Conservation (phyloP, 352 stramenopile genomes). For the Phytophthora melonis region DNA sequence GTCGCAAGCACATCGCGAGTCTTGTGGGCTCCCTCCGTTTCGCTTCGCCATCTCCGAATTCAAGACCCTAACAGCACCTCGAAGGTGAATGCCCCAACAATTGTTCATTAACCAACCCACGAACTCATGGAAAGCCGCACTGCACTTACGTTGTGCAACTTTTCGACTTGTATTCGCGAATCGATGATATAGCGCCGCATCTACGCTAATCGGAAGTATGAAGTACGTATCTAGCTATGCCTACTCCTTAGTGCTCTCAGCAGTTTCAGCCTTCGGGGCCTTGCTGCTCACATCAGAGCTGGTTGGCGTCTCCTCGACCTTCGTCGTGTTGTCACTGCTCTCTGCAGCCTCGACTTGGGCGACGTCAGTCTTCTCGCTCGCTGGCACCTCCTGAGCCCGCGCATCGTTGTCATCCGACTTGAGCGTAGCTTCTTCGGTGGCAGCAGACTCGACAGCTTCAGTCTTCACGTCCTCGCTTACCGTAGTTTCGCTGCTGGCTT, state of each 20-base stretch:
- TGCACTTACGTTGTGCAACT: background rate
- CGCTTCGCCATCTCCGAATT: too few relatives aligned
- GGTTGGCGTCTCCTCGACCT: slow-evolving; percentile 9
- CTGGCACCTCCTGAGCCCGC: background rate
- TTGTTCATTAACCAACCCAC: too few relatives aligned
- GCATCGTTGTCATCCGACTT: background rate
- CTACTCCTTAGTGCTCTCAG: slow-evolving; percentile 13
- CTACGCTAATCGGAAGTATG: background rate
- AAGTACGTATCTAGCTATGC: background rate
- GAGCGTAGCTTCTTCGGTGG: background rate
- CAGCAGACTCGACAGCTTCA: background rate
- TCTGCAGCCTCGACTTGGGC: background rate
- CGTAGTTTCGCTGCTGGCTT: background rate
- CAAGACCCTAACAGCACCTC: too few relatives aligned
- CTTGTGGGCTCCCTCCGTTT: too few relatives aligned
- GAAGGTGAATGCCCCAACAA: too few relatives aligned
- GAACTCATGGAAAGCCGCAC: too few relatives aligned
- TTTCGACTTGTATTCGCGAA: background rate
- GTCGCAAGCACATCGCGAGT: too few relatives aligned
- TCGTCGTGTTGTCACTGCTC: slow-evolving; percentile 1
- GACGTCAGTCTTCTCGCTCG: slow-evolving; percentile 1
- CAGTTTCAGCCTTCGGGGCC: background rate
- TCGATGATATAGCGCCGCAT: background rate
- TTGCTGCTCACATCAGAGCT: slow-evolving; percentile 5
- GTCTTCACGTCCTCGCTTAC: background rate